Evolutionary conservation across 257 asterid genomes (phyloP).

Genomic region (Nicotiana attenuata): DNA sequence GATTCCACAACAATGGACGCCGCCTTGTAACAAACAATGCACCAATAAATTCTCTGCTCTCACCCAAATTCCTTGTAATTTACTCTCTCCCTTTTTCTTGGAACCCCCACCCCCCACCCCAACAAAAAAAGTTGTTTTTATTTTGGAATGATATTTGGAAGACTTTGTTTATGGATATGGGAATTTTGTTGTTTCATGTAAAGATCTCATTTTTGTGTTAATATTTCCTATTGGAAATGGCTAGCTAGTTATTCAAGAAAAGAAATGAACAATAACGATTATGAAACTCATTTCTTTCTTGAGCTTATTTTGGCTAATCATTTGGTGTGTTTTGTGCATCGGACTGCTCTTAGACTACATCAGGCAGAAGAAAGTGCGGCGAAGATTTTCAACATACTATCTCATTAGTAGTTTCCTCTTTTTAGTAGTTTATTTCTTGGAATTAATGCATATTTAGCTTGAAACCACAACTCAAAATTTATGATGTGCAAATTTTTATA

Average conservation of each 20-base stretch:
- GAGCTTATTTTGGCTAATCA: too few relatives aligned
- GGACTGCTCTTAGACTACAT: too few relatives aligned
- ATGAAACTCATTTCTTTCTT: background rate
- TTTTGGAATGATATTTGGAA: too few relatives aligned
- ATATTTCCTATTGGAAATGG: background rate
- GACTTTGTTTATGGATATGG: too few relatives aligned
- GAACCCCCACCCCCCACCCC: too few relatives aligned
- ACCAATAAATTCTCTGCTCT: conserved; percentile 69
- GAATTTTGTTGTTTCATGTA: background rate
- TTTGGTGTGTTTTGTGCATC: too few relatives aligned
- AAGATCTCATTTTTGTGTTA: background rate
- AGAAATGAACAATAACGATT: too few relatives aligned
- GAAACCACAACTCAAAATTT: background rate
- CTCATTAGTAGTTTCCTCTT: background rate
- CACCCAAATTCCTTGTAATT: conserved; percentile 74
- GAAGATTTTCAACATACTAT: too few relatives aligned
- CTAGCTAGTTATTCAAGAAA: background rate
- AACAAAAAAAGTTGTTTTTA: too few relatives aligned
- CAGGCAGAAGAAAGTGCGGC: too few relatives aligned
- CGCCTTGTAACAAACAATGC: conserved; percentile 82
- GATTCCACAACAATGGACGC: conserved; percentile 69
- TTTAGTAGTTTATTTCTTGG: background rate
- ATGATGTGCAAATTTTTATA: conserved; percentile 26
- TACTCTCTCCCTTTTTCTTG: background rate
- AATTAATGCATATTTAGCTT: background rate